Evolutionary conservation across 148 eudicot genomes (phyloP).

Genomic region (Selenicereus undatus): DNA sequence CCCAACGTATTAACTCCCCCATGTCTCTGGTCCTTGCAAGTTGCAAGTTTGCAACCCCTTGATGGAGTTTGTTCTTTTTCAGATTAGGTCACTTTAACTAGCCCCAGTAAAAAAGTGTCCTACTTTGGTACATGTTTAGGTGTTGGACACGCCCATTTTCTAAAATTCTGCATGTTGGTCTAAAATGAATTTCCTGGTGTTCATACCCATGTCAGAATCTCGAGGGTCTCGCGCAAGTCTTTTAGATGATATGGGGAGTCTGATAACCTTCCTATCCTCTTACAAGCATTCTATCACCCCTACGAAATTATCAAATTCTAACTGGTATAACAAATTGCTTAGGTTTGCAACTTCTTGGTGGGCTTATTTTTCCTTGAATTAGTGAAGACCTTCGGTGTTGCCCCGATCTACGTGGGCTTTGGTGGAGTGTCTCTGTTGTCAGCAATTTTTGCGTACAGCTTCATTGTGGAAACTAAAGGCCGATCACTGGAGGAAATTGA

Average conservation of each 20-base stretch:
- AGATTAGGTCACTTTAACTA: background rate
- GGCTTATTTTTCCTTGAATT: conserved; percentile 75
- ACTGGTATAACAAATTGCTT: conserved; percentile 5
- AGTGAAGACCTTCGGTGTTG: conserved; percentile 59
- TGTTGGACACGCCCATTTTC: background rate
- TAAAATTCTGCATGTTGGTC: background rate
- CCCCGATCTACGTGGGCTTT: conserved; percentile 60
- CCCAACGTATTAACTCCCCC: background rate
- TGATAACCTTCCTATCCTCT: background rate
- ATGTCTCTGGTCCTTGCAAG: background rate
- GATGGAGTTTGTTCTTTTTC: background rate
- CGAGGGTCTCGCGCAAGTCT: background rate
- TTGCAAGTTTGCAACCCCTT: background rate
- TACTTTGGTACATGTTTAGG: background rate
- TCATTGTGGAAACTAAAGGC: conserved; percentile 71
- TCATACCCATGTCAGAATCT: background rate
- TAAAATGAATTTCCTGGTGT: too few relatives aligned
- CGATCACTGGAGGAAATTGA: conserved; percentile 86
- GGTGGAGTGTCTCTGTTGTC: conserved; percentile 61
- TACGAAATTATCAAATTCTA: background rate
- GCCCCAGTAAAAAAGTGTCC: background rate
- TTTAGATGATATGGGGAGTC: background rate
- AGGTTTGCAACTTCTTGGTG: conserved; percentile 82
- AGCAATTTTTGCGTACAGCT: conserved; percentile 51
- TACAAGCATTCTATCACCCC: background rate